Evolutionary conservation across 495 filamentous ascomycete species (phyloP), one percentile per base, ranked within the genome.

Genomic region (Daldinia grandis): DNA sequence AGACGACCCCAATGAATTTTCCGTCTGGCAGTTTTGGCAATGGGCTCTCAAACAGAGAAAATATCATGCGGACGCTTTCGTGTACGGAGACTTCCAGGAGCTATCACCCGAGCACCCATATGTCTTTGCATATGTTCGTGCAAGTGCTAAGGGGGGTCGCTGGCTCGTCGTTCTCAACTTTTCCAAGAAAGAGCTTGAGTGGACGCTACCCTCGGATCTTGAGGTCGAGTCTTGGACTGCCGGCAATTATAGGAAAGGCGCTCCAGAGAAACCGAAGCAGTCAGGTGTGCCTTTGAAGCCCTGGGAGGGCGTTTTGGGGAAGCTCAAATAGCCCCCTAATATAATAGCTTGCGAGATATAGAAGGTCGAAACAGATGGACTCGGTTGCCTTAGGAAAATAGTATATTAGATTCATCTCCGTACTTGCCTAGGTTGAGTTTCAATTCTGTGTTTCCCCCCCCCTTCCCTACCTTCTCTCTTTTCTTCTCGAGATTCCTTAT

Each of bases 1-100:
- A 14, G 56, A 62, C 19, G 64, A 70, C 15, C 12, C 44, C 12
- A 80, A 84, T 15, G 35, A 73, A 0, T 49, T 75, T 1, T 80
- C 77, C 8, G 78, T 87, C 10, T 72, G 85, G 62, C 66, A 69
- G 0, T 88, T 84, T 71, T 89, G 84, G 81, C 80, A 80, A 53
- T 57, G 65, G 30, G 63, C 81, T 33, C 31, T 88, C 40, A 68
- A 54, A 10, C 55, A 82, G n/a, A 78, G 87, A 5, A 86, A 85
- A 71, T 67, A 84, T 55, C 74, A 85, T 62, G 78, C 81, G 1
- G 85, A 88, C 40, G 70, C 87, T 12, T 89, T 90, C 53, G 84
- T 91, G 1, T 88, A 91, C 72, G 90, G 90, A 0, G 73, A 82
- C 56, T 92, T 87, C 68, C 84, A 62, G 62, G 69, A 71, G 5